A percentile compares a stretch with the other conserved stretches of the same genome.
Conservation (phyloP, 179 eudicot genomes). For the Nepenthes alata region DNA sequence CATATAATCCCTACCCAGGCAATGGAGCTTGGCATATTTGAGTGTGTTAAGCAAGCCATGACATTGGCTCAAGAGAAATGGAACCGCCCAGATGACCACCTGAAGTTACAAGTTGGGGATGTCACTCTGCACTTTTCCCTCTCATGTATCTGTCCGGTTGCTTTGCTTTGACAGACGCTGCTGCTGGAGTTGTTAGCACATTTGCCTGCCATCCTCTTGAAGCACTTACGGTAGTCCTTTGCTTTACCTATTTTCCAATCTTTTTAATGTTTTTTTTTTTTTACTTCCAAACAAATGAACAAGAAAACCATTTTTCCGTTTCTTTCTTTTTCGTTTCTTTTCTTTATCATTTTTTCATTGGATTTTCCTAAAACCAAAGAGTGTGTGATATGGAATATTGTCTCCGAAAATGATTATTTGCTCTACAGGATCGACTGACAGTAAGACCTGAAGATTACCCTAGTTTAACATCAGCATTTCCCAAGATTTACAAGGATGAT, state of each 20-base stretch:
- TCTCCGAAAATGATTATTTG: not conserved
- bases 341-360: no score
- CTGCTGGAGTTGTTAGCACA: constrained; percentile 84
- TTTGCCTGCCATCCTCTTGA: constrained; percentile 95
- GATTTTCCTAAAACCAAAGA: no score
- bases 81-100: constrained; percentile 36
- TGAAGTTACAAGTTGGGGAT: constrained; percentile 55
- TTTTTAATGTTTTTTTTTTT: no score
- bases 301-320: no score
- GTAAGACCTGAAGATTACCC: constrained; percentile 80
- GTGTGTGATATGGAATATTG: no score
- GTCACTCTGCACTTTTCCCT: constrained; percentile 54
- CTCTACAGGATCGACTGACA: constrained; percentile 75
- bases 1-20: constrained; percentile 95
- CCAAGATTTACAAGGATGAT: constrained; percentile 66
- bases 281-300: no score
- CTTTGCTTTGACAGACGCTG: constrained; percentile 65
- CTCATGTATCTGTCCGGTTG: constrained; percentile 87
- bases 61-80: constrained; percentile 72
- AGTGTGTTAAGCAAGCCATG: constrained; percentile 79
- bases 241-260: no score
- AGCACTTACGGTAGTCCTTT: constrained; percentile 63
- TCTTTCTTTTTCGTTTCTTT: no score
- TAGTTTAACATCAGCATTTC: constrained; percentile 48
- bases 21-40: constrained; percentile 87